Evolutionary conservation across 257 asterid species (phyloP).

Genomic region (Lantana camara): DNA sequence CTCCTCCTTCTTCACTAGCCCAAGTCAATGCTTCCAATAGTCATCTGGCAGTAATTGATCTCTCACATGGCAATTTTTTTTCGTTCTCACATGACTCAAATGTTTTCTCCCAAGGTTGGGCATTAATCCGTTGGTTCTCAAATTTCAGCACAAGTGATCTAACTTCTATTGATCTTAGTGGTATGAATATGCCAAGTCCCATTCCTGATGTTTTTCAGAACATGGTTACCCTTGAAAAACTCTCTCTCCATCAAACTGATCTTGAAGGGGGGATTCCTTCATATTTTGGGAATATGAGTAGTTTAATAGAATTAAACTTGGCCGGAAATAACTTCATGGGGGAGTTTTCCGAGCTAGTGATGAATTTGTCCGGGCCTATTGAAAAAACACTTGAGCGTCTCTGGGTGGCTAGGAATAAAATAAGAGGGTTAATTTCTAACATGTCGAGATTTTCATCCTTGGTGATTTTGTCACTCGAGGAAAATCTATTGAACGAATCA

Average conservation of each 20-base stretch:
- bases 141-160: not conserved
- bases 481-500: not conserved
- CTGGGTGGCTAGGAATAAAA: not conserved
- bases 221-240: not conserved
- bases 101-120: too few species aligned
- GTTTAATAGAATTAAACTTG: not conserved
- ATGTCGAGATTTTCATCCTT: not conserved
- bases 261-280: slow-evolving; percentile 14
- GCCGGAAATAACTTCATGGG: not conserved
- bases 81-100: too few species aligned
- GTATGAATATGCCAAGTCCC: not conserved
- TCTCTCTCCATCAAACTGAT: not conserved
- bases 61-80: not conserved
- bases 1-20: not conserved
- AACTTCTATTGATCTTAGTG: not conserved
- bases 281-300: slow-evolving; percentile 1
- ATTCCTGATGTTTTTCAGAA: slow-evolving; percentile 5
- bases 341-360: not conserved
- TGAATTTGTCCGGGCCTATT: not conserved
- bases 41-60: slow-evolving; percentile 23
- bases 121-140: not conserved
- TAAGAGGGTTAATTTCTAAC: not conserved
- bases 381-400: not conserved
- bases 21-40: not conserved
- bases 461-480: not conserved